Conservation (phyloP, 164 flowering plant species). For the Vitis rupestris region DNA sequence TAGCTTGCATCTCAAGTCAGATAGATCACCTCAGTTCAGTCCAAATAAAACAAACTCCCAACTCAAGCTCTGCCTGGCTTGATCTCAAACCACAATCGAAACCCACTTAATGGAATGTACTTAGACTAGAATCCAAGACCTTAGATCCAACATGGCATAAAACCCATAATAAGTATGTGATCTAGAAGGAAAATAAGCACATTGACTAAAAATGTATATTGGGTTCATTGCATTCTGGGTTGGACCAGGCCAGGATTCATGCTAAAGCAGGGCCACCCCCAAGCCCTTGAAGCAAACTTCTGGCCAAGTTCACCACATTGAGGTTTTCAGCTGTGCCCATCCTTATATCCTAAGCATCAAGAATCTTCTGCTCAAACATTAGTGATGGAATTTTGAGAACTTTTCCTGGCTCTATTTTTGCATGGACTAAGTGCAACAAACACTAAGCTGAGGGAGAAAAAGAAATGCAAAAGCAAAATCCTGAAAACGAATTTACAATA, state of each 20-base stretch:
- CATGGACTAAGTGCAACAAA: neutral
- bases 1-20: too few relatives aligned
- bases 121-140: too few relatives aligned
- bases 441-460: neutral
- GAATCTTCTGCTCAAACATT: neutral
- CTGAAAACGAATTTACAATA: slow-evolving; percentile 20
- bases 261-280: neutral
- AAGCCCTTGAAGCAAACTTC: neutral
- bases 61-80: too few relatives aligned
- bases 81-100: too few relatives aligned
- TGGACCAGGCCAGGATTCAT: neutral
- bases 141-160: too few relatives aligned
- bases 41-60: too few relatives aligned
- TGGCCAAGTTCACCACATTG: neutral
- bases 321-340: neutral
- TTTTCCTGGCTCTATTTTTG: neutral
- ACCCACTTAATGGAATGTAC: too few relatives aligned
- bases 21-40: too few relatives aligned
- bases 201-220: too few relatives aligned
- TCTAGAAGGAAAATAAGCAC: too few relatives aligned
- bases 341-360: neutral
- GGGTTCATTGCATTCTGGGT: neutral
- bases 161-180: too few relatives aligned
- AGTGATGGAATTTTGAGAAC: neutral
- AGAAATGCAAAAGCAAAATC: neutral